Evolutionary conservation across 441 rosid species (phyloP).

Genomic region (Mallotus repandus): DNA sequence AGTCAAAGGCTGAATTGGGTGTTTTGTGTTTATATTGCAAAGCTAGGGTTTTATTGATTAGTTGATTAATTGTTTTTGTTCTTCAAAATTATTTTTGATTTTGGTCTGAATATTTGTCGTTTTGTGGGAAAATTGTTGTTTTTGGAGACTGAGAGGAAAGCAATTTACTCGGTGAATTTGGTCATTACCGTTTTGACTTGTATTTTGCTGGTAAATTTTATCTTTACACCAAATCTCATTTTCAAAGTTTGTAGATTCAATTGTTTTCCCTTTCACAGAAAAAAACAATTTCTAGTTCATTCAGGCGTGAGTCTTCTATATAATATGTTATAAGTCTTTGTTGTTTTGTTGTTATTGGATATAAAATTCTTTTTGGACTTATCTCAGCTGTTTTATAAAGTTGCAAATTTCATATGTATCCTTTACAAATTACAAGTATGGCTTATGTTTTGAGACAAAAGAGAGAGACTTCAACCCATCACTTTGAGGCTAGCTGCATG

Average conservation of each 20-base stretch:
- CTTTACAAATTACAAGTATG: too few relatives aligned
- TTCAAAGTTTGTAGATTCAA: background rate
- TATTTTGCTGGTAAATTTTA: background rate
- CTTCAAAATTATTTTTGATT: background rate
- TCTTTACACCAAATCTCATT: background rate
- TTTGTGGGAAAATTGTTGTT: background rate
- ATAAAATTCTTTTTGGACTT: background rate
- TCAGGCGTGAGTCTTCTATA: background rate
- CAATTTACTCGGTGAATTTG: background rate
- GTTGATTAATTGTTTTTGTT: background rate
- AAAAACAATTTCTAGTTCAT: background rate
- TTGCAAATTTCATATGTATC: too few relatives aligned
- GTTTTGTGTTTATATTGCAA: background rate
- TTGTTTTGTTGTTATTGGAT: background rate
- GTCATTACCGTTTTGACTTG: background rate
- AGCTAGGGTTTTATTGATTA: conserved; percentile 6
- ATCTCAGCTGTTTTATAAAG: background rate
- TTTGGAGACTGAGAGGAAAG: background rate
- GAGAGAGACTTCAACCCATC: too few relatives aligned
- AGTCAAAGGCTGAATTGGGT: conserved; percentile 17
- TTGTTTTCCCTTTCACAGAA: background rate
- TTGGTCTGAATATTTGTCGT: background rate
- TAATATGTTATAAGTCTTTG: background rate
- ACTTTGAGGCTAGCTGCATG: too few relatives aligned
- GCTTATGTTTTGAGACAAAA: too few relatives aligned